Conservation (phyloP, 2,329 filamentous ascomycete genomes). For the Nemania bipapillata region DNA sequence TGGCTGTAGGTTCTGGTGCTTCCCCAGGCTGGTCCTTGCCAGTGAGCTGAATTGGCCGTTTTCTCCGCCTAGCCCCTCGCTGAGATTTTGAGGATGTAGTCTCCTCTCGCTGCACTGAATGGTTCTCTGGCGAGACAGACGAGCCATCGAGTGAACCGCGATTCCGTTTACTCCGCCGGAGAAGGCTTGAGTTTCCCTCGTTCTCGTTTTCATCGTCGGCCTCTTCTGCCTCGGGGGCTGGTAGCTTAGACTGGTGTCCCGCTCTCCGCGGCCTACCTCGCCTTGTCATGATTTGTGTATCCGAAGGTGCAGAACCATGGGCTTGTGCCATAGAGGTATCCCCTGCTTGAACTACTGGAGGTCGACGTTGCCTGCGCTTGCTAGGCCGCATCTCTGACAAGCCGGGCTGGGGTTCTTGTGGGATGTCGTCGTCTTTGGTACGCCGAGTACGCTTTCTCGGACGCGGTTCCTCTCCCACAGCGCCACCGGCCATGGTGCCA, state of each 20-base stretch:
- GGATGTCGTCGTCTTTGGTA: slow-evolving; percentile 34
- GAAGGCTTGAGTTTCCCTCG: slow-evolving; percentile 46
- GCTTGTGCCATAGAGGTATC: background rate
- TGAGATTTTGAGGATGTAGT: background rate
- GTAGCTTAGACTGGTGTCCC: slow-evolving; percentile 21
- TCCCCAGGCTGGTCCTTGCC: slow-evolving; percentile 19
- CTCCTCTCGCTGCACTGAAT: background rate
- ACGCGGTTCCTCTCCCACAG: slow-evolving; percentile 39
- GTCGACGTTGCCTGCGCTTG: slow-evolving; percentile 48
- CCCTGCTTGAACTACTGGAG: slow-evolving; percentile 31
- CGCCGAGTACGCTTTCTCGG: slow-evolving; percentile 45
- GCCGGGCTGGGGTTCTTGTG: slow-evolving; percentile 38
- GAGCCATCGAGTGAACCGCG: slow-evolving; percentile 30
- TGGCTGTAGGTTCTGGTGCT: slow-evolving; percentile 25
- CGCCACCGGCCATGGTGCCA: slow-evolving; percentile 35
- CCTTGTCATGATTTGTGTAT: slow-evolving; percentile 10
- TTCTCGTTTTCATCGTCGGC: slow-evolving; percentile 50
- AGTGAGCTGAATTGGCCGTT: slow-evolving; percentile 13
- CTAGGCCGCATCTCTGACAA: slow-evolving; percentile 32
- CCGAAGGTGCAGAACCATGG: slow-evolving; percentile 18
- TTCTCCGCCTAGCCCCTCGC: slow-evolving; percentile 18
- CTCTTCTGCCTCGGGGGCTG: slow-evolving; percentile 45
- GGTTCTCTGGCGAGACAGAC: slow-evolving; percentile 4
- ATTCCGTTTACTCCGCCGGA: slow-evolving; percentile 44
- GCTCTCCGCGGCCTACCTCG: slow-evolving; percentile 36